Evolutionary conservation across 768 basidiomycete genomes (phyloP).

Genomic region (Boletellus sp.): DNA sequence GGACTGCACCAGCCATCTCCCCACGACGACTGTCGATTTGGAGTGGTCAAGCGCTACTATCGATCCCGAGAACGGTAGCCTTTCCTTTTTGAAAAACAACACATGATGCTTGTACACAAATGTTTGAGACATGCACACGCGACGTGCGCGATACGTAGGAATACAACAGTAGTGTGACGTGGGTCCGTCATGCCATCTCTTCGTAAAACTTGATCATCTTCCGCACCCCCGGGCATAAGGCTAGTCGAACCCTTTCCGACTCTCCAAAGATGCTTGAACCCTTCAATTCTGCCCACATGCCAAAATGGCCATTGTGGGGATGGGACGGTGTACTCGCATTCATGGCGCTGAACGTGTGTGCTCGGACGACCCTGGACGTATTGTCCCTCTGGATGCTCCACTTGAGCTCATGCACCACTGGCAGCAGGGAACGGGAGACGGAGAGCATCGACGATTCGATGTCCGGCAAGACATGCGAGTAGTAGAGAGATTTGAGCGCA

Average conservation of each 20-base stretch:
- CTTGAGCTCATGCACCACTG: constrained; percentile 63
- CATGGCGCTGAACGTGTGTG: constrained; percentile 32
- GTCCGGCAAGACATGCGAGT: constrained; percentile 57
- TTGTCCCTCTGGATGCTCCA: constrained; percentile 67
- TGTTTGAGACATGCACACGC: too few species aligned
- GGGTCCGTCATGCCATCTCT: constrained; percentile 22
- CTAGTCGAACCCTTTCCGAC: constrained; percentile 61
- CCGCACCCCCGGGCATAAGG: constrained; percentile 62
- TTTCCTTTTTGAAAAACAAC: background rate
- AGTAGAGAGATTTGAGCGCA: constrained; percentile 45
- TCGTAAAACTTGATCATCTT: constrained; percentile 63
- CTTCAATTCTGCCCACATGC: constrained; percentile 55
- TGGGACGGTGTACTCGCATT: constrained; percentile 12
- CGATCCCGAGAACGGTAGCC: constrained; percentile 7
- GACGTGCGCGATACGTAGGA: background rate
- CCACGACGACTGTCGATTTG: background rate
- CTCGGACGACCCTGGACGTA: constrained; percentile 55
- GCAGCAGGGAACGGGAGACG: constrained; percentile 59
- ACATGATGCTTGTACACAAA: too few species aligned
- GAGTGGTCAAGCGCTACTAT: background rate
- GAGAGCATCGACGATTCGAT: constrained; percentile 54
- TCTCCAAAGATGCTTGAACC: constrained; percentile 52
- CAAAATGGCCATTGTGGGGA: constrained; percentile 37
- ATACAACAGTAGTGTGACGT: background rate
- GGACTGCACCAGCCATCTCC: constrained; percentile 5